Base-by-base conservation (phyloP, 1,139 yeast species). In the Diutina rugosa region DNA sequence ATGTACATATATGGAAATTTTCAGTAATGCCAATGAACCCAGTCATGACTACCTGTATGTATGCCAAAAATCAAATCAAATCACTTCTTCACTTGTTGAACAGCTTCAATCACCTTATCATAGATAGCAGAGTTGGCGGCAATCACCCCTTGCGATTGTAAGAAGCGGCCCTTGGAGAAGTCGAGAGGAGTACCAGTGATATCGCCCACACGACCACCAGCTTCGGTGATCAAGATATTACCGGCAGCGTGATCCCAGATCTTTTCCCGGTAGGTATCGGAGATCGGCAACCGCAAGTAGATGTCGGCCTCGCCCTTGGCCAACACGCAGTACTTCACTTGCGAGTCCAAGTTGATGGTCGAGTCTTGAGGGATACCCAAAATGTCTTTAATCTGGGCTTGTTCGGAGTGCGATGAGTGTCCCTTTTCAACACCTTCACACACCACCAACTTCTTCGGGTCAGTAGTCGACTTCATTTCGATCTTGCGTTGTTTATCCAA, bases 161-260 rank as follows among this genome's bases (percentile, higher is more conserved):
- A 78, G 48, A 82, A 81, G 66, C 97, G 82, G 5, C 99, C 99
- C 52, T 77, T 74, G n/a, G 97, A 91, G 64, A 93, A 95, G 66
- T 93, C 83, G 60, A 93, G 78, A 30, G 73, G 70, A n/a, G 69
- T 70, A 10, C 97, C 96, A 57, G 79, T 68, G 65, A 91, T 82
- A 67, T 93, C 99, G 14, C 95, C 84, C 32, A 93, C 98, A 56
- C 74, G 69, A 8, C 99, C 99, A 54, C 98, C 98, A 63, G 95
- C 88, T 69, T 95, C 99, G 46, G 81, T 77, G 51, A 95, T 84
- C 61, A 93, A 79, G 12, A 91, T 76, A 63, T 87, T 86, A 6
- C 99, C 99, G 2, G 97, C 96, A 29, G 98, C 98, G 68, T 93
- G 99, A 69, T 93, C 99, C 99, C 99, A 93, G 59, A 93, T 90